Base-by-base conservation (phyloP, 2,329 filamentous ascomycete species). In the Penicillium sp. region DNA sequence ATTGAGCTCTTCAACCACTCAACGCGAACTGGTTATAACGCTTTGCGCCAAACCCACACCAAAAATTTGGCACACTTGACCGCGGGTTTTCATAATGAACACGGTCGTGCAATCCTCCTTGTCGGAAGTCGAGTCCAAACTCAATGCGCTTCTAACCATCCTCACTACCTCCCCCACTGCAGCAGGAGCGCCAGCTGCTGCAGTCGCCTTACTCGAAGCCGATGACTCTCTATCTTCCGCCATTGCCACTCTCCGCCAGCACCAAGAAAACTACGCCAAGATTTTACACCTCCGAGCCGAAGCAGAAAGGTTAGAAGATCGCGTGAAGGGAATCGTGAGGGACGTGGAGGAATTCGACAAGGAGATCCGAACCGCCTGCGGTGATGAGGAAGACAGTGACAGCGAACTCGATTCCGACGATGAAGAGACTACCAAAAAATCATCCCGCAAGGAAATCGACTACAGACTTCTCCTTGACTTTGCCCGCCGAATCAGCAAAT, bases 401-500 rank as follows among this genome's bases (percentile, higher is more conserved):
- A 69, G 65, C 15, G 70, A 73, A 14, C 61, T 62, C 23, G 65
- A 68, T n/a, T 64, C 59, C 4, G 63, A 62, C 14, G 64, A 68
- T 26, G 60, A 61, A 25, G 58, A 59, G 8, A 42, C 47, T 12
- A 44, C 43, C 27, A 54, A 54, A 15, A 56, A 44, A 14, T 45
- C 40, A 12, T 25, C 60, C 2, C 62, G 58, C 14, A 70, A 70
- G 20, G 73, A 76, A 44, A 70, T 79, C 8, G 76, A 79, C 40
- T 79, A 79, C 57, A 69, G 69, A 33, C 61, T 77, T 2, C 68
- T 79, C 0, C 65, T 79, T 14, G 71, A 76, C 27, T 79, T 79
- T 49, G 77, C 77, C 4, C 71, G 76, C 5, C 67, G 77, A 20
- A 79, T 79, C 44, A 78, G 77, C 67, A 77, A 76, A 62, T 78